Base-by-base conservation (phyloP, 106 monocot species). In the Dendrobium chrysotoxum region DNA sequence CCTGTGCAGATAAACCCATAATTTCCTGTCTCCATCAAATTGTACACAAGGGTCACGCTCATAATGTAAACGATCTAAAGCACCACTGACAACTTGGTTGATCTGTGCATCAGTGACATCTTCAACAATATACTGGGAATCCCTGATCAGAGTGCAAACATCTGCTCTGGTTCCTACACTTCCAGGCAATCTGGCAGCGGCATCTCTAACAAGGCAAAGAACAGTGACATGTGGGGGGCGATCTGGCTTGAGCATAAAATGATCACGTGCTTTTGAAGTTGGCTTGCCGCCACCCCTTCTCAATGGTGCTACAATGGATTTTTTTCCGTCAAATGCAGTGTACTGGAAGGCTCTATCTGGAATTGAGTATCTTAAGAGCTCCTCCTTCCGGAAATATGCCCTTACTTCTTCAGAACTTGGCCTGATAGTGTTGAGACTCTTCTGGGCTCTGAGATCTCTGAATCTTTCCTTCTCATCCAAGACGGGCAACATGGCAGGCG, bases 81-180 rank as follows among this genome's bases (percentile, higher is more conserved):
- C 98, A 57, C 98, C 98, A 86, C 98, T 99, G 40, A 99, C 94
- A 71, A 99, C 92, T 78, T 89, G 91, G 80, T 95, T 99, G 44
- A 99, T 79, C 75, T 92, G 86, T 30, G 84, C 79, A 81, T 99
- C 98, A 41, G 87, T 77, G 31, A 96, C 87, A 77, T 93, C 88
- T 84, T 99, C 98, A 38, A 93, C 91, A 71, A 95, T 83, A 50
- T 87, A 99, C 67, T 95, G 98, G 18, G 98, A 99, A 82, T 99
- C 98, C 75, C 92, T 89, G 40, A 99, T 86, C 28, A 99, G 83
- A 45, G 95, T 91, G 80, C 95, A 99, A 18, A 99, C 98, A 83
- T 99, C 98, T 40, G 95, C 95, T 81, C 98, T 87, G 53, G 98
- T 99, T 80, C 98, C 98, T 72, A 95, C 93, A 82, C 95, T 89